These are phyloP conservation scores for Paxillus rubicundulus DNA, from an alignment of 768 basidiomycete genomes.

Conservation along the genomic window DNA sequence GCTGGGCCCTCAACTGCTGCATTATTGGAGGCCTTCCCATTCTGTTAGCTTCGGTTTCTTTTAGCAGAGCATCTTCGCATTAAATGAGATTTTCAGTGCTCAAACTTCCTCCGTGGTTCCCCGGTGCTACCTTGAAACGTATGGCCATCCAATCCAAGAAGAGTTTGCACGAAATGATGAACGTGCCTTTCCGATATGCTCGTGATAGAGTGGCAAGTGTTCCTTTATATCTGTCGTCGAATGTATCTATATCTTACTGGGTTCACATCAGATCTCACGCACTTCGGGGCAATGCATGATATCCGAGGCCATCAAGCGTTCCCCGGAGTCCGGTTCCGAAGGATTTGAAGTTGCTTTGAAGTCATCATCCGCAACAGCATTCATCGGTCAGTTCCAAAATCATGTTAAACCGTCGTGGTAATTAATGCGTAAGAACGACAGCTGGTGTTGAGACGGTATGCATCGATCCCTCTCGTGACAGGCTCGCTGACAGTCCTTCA, in stretches of 20 bases:
- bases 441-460: slow-evolving; percentile 33
- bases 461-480: background rate
- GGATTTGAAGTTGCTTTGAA: slow-evolving; percentile 29
- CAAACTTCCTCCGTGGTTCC: slow-evolving; percentile 34
- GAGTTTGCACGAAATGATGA: slow-evolving; percentile 28
- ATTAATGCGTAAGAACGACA: slow-evolving; percentile 10
- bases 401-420: background rate
- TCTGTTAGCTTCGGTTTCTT: slow-evolving; percentile 24
- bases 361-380: slow-evolving; percentile 31
- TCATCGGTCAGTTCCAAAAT: slow-evolving; percentile 24
- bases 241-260: background rate
- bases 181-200: slow-evolving; percentile 30
- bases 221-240: background rate
- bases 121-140: slow-evolving; percentile 33
- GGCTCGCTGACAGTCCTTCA: slow-evolving; percentile 7
- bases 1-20: slow-evolving; percentile 25
- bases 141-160: slow-evolving; percentile 29
- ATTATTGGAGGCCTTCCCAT: slow-evolving; percentile 31
- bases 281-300: slow-evolving; percentile 29
- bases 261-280: slow-evolving; percentile 13
- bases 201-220: slow-evolving; percentile 22
- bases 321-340: slow-evolving; percentile 14
- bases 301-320: slow-evolving; percentile 28
- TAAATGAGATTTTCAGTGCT: slow-evolving; percentile 25
- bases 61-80: background rate